Conservation (phyloP, 1,284 basidiomycete genomes). For the Pascua sp. region DNA sequence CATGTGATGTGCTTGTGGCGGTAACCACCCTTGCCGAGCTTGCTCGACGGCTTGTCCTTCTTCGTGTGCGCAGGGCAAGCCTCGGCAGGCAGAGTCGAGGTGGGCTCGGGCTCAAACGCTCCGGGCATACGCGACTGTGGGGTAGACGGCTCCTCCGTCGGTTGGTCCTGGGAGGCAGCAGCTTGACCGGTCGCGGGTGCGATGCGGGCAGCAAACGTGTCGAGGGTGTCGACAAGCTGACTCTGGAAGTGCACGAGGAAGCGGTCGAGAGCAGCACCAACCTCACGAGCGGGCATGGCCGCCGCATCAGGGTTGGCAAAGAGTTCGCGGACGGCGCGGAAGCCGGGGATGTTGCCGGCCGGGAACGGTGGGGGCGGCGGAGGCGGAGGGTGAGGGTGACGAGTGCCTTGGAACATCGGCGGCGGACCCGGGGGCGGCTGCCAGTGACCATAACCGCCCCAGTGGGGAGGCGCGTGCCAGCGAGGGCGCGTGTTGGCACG, state of each 20-base stretch:
- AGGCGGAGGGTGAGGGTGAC: constrained; percentile 2
- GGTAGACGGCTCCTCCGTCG: constrained; percentile 2
- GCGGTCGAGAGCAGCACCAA: constrained; percentile 43
- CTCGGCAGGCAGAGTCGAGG: constrained; percentile 7
- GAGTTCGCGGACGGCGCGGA: constrained; percentile 11
- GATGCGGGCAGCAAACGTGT: constrained; percentile 24
- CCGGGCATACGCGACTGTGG: constrained; percentile 33
- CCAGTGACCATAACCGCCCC: neutral
- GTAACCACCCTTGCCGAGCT: constrained; percentile 38
- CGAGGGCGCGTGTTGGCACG: neutral
- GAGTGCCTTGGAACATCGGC: neutral
- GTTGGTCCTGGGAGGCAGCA: constrained; percentile 5
- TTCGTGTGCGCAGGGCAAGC: neutral
- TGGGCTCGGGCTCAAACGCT: constrained; percentile 26
- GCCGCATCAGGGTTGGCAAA: constrained; percentile 7
- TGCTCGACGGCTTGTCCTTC: constrained; percentile 13
- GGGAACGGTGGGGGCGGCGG: constrained; percentile 1
- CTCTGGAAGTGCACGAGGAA: constrained; percentile 47
- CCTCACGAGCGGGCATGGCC: constrained; percentile 34
- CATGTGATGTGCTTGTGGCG: constrained; percentile 46
- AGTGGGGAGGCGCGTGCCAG: neutral
- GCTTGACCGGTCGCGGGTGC: constrained; percentile 8
- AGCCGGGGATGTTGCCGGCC: constrained; percentile 3
- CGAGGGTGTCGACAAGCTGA: constrained; percentile 43
- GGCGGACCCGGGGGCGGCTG: constrained; percentile 8